Percentiles rank a stretch among this genome's conserved stretches.
Evolutionary conservation across 2,329 filamentous ascomycete genomes (phyloP).

Genomic region (Aureobasidium sp.): DNA sequence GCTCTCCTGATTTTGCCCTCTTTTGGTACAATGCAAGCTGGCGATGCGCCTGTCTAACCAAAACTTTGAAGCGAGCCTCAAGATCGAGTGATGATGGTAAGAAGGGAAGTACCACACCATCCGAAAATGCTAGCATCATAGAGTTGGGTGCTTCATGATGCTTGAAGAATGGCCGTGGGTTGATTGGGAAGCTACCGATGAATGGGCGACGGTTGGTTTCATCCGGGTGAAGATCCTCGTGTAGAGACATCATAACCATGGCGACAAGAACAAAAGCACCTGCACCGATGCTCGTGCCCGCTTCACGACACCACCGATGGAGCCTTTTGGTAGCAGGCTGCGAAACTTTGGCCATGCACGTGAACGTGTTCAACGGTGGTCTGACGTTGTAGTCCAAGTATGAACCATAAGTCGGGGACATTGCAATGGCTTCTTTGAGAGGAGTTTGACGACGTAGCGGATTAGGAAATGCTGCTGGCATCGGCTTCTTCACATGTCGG

Average conservation of each 20-base stretch:
- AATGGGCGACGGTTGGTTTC: constrained; percentile 32
- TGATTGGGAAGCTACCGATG: constrained; percentile 41
- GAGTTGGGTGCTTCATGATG: constrained; percentile 34
- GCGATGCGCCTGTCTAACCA: constrained; percentile 36
- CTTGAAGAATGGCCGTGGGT: constrained; percentile 39
- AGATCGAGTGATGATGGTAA: constrained; percentile 31
- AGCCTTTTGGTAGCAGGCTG: constrained; percentile 29
- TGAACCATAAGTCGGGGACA: constrained; percentile 28
- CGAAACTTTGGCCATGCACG: constrained; percentile 29
- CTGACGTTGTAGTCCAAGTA: constrained; percentile 34
- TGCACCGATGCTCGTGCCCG: constrained; percentile 36
- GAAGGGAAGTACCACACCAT: constrained; percentile 41
- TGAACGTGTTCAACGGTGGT: constrained; percentile 34
- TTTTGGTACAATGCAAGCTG: constrained; percentile 41
- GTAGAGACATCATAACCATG: constrained; percentile 40
- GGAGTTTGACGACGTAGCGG: constrained; percentile 29
- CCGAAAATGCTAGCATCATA: constrained; percentile 43
- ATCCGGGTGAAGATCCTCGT: constrained; percentile 30
- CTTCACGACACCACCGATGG: constrained; percentile 33
- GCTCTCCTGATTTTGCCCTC: constrained; percentile 23
- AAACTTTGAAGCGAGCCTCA: constrained; percentile 33
- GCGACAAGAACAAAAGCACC: constrained; percentile 41
- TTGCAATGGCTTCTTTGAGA: constrained; percentile 17
- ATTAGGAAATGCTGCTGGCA: constrained; percentile 36
- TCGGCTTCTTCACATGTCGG: constrained; percentile 34